phyloP scores from a whole-genome alignment of 2,329 filamentous ascomycete species.

The Phaeosphaeriaceae sp. region DNA sequence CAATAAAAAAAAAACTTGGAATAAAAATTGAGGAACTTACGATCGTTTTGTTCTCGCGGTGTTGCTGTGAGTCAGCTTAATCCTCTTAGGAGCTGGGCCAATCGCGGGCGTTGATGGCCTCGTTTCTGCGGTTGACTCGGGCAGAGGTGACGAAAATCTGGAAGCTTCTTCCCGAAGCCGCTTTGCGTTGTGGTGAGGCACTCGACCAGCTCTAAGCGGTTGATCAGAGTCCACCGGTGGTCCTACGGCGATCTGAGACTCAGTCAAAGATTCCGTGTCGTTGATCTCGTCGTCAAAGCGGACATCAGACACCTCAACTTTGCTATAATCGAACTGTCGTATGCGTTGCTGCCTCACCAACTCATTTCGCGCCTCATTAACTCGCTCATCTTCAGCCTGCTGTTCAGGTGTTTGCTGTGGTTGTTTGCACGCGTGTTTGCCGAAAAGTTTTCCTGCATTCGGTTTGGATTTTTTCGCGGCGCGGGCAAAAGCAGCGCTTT shows the following conservation, averaged over 20 bases:
- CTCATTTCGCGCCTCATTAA: constrained; percentile 31
- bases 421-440: constrained; percentile 38
- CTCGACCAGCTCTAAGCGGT: constrained; percentile 37
- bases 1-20: constrained; percentile 16
- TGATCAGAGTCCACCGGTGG: constrained; percentile 41
- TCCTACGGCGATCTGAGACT: constrained; percentile 45
- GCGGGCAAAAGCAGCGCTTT: constrained; percentile 31
- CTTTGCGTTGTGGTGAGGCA: constrained; percentile 37
- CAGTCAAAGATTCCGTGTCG: constrained; percentile 45
- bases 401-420: constrained; percentile 37
- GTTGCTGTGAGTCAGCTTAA: constrained; percentile 45
- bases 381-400: constrained; percentile 31
- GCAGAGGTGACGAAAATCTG: constrained; percentile 39
- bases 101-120: constrained; percentile 43
- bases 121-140: constrained; percentile 37
- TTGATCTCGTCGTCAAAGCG: constrained; percentile 47
- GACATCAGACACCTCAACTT: constrained; percentile 38
- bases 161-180: constrained; percentile 39
- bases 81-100: constrained; percentile 39
- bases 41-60: constrained; percentile 47
- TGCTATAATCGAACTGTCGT: constrained; percentile 23
- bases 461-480: constrained; percentile 41
- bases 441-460: constrained; percentile 37
- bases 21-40: constrained; percentile 35
- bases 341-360: constrained; percentile 35